Conservation (phyloP, 2,329 filamentous ascomycete genomes). For the Penicillium sp. region DNA sequence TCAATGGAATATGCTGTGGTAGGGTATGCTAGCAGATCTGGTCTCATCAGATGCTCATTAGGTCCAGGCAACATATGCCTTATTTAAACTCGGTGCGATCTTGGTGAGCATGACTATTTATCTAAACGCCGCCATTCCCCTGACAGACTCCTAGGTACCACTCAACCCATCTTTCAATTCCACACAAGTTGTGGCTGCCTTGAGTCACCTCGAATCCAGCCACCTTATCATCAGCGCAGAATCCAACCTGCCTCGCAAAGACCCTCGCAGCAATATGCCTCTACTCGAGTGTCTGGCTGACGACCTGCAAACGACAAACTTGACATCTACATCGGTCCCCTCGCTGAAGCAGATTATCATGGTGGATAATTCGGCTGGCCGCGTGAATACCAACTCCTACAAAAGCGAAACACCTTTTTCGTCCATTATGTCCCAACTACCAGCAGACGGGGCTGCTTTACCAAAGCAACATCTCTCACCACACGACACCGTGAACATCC, state of each 20-base stretch:
- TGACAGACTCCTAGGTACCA: constrained; percentile 59
- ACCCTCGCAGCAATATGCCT: constrained; percentile 58
- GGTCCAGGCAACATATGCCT: constrained; percentile 65
- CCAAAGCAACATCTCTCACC: constrained; percentile 50
- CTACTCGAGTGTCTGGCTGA: constrained; percentile 56
- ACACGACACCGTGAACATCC: constrained; percentile 82
- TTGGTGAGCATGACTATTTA: constrained; percentile 52
- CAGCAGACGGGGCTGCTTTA: constrained; percentile 44
- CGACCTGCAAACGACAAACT: constrained; percentile 43
- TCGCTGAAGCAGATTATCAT: constrained; percentile 69
- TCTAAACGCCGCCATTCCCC: background rate
- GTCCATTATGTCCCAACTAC: constrained; percentile 45
- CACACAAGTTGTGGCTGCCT: constrained; percentile 71
- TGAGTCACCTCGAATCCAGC: constrained; percentile 69
- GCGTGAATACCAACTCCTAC: constrained; percentile 48
- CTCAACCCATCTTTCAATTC: constrained; percentile 87
- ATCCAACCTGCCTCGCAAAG: constrained; percentile 71
- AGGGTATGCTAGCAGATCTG: constrained; percentile 7
- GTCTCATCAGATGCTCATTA: constrained; percentile 7
- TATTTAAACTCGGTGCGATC: constrained; percentile 92
- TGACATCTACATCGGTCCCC: constrained; percentile 61
- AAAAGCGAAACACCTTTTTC: constrained; percentile 49
- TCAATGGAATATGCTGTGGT: constrained; percentile 77
- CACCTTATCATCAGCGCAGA: constrained; percentile 83
- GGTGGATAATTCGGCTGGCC: constrained; percentile 69